Evolutionary conservation across 805 yeast genomes (phyloP), one percentile per base, ranked within the genome.

Genomic region (Blastobotrys terrestris): DNA sequence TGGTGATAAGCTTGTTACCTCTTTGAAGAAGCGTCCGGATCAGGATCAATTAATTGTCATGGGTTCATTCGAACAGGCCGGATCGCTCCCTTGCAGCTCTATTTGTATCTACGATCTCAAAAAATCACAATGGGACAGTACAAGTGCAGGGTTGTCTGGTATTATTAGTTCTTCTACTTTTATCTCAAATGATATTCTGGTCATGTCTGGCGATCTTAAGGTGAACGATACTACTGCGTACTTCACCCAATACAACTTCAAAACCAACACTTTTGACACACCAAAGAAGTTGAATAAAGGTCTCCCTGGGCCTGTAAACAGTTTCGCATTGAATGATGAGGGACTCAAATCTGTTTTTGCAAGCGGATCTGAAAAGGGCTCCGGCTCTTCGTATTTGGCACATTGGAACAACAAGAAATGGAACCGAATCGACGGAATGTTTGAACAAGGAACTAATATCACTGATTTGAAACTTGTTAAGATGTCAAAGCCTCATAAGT

Each of bases 61-160:
- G 41, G 97, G 97, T 20, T 73, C 77, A 44, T 89, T 87, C 63
- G 76, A 74, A 18, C 64, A 72, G 18, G 83, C 86, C 1, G 83
- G 85, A 0, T 70, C 79, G 3, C 68, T 77, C 31, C 66, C 69
- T 21, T 90, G 96, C 67, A 65, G 72, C 1, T 76, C 80, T 1
- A 67, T 91, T 39, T 90, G 97, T 65, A 68, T 84, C 39, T 87
- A 79, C 63, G 83, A 84, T 60, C 65, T 81, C 55, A 63, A 67
- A 2, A 71, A 74, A 31, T 70, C 78, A 0, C 69, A 82, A 18
- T 84, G 95, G 87, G 67, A 69, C 5, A 45, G 39, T 22, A 53
- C 66, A 11, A 53, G 65, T 11, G 57, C 58, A 16, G 61, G 74
- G 4, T 50, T 78, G 2, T 58, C 68, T 7, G 95, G 95, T 2